Evolutionary conservation across 495 filamentous ascomycete species (phyloP).

Genomic region (Penicillium ochrochloron): DNA sequence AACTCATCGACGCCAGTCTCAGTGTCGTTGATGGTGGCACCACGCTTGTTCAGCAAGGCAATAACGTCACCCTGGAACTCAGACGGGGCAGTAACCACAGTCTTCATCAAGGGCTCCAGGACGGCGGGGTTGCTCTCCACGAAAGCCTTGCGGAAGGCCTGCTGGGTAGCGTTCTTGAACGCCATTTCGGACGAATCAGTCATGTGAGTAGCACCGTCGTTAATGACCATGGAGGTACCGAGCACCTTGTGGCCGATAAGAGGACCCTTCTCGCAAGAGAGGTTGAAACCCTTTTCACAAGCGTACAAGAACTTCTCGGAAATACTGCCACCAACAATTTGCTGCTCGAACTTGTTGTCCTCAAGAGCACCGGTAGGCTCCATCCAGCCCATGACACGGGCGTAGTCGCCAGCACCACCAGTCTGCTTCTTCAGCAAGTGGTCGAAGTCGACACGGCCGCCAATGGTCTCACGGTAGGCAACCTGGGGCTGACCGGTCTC

Average conservation of each 20-base stretch:
- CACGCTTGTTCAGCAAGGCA: slow-evolving; percentile 93
- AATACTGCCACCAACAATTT: slow-evolving; percentile 87
- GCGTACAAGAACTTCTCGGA: slow-evolving; percentile 95
- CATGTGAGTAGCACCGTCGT: slow-evolving; percentile 97
- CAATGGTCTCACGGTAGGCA: slow-evolving; percentile 95
- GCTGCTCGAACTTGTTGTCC: slow-evolving; percentile 82
- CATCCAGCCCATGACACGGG: slow-evolving; percentile 90
- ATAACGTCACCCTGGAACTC: slow-evolving; percentile 99
- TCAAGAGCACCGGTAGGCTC: slow-evolving; percentile 77
- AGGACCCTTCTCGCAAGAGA: slow-evolving; percentile 84
- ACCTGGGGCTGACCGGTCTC: slow-evolving; percentile 96
- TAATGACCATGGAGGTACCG: slow-evolving; percentile 87
- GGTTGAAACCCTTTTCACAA: slow-evolving; percentile 94
- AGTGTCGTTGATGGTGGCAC: slow-evolving; percentile 92
- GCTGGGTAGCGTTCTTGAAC: slow-evolving; percentile 96
- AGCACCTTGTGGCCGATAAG: slow-evolving; percentile 93
- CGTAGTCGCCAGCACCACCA: slow-evolving; percentile 94
- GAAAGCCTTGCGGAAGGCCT: slow-evolving; percentile 97
- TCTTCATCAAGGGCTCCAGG: slow-evolving; percentile 98
- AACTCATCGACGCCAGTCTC: slow-evolving; percentile 96
- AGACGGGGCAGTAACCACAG: slow-evolving; percentile 88
- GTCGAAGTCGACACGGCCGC: slow-evolving; percentile 77
- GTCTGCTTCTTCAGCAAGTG: slow-evolving; percentile 95
- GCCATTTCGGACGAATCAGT: slow-evolving; percentile 98
- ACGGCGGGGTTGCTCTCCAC: slow-evolving; percentile 74